Evolutionary conservation across 2,329 filamentous ascomycete species (phyloP).

Genomic region (Venturia effusa): DNA sequence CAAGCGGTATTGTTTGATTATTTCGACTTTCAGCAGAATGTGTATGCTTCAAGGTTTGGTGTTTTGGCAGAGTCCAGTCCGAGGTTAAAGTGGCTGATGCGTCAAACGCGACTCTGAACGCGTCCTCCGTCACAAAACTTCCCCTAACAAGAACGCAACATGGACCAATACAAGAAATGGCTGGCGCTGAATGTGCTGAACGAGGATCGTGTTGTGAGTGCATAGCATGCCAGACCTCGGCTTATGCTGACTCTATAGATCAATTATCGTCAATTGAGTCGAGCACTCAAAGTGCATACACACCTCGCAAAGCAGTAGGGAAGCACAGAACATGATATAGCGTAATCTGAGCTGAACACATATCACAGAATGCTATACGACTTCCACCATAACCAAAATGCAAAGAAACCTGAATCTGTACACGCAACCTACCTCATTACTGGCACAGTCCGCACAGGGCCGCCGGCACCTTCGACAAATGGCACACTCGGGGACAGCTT

Average conservation of each 20-base stretch:
- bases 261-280: constrained; percentile 76
- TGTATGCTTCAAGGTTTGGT: not conserved
- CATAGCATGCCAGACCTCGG: not conserved
- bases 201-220: constrained; percentile 57
- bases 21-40: not conserved
- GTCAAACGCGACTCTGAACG: not conserved
- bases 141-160: constrained; percentile 14
- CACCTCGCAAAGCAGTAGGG: constrained; percentile 80
- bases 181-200: constrained; percentile 66
- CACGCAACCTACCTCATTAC: constrained; percentile 87
- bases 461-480: constrained; percentile 24
- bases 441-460: constrained; percentile 45
- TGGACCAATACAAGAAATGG: constrained; percentile 55
- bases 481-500: constrained; percentile 47
- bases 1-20: too few species aligned
- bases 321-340: constrained; percentile 5
- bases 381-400: constrained; percentile 70
- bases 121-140: not conserved
- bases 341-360: constrained; percentile 15
- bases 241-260: constrained; percentile 43
- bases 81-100: not conserved
- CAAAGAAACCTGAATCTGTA: constrained; percentile 60
- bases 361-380: constrained; percentile 67
- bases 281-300: constrained; percentile 72
- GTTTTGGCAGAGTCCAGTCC: not conserved